Conservation (phyloP, 371 early-diverging fungal genomes). For the Fennellomyces sp. region DNA sequence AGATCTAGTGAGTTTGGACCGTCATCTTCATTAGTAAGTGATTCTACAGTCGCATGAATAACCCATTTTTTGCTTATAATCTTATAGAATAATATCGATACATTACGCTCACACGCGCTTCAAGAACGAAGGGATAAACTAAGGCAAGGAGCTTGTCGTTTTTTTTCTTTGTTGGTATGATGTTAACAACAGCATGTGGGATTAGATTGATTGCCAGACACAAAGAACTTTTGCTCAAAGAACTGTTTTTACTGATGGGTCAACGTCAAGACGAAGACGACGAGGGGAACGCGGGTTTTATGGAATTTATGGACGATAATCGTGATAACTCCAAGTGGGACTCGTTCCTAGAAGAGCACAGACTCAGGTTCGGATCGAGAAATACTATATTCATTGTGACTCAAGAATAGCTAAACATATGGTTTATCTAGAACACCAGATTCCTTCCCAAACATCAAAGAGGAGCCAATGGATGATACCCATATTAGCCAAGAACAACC, state of each 20-base stretch:
- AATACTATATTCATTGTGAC: background rate
- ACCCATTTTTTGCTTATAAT: background rate
- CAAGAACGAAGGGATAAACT: slow-evolving; percentile 25
- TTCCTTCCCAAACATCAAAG: background rate
- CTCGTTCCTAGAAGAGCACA: slow-evolving; percentile 33
- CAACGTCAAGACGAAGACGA: slow-evolving; percentile 18
- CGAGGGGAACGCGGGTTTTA: slow-evolving; percentile 23
- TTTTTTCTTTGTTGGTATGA: too few species aligned
- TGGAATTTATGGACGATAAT: slow-evolving; percentile 21
- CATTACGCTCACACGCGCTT: slow-evolving; percentile 27
- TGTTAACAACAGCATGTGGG: too few species aligned
- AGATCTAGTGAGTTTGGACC: slow-evolving; percentile 8
- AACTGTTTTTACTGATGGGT: slow-evolving; percentile 30
- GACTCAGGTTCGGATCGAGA: slow-evolving; percentile 21
- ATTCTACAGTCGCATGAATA: background rate
- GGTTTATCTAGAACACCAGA: background rate
- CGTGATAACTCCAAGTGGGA: slow-evolving; percentile 22
- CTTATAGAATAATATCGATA: slow-evolving; percentile 24
- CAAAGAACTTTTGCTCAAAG: slow-evolving; percentile 26
- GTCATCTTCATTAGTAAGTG: slow-evolving; percentile 17
- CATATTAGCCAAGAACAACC: background rate
- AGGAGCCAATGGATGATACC: slow-evolving; percentile 2
- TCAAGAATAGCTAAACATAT: background rate
- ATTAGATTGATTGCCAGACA: slow-evolving; percentile 24
- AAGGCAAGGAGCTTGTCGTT: too few species aligned